These are phyloP conservation scores for Kalmusia sp. DNA, from an alignment of 2,329 filamentous ascomycete species.

Conservation along the genomic window DNA sequence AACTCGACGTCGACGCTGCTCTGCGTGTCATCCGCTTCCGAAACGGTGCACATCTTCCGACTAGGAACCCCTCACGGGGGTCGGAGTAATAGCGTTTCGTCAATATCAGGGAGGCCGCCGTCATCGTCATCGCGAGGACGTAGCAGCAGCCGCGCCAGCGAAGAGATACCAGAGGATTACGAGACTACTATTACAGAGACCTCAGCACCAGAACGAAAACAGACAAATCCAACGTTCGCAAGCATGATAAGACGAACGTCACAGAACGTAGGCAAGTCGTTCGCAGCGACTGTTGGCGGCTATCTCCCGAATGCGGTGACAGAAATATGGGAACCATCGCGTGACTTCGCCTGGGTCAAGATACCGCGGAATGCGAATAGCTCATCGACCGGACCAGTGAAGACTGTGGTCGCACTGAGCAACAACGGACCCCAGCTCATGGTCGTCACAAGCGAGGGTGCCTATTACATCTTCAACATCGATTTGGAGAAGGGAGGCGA, in stretches of 20 bases:
- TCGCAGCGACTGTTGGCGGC: conserved; percentile 87
- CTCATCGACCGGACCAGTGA: conserved; percentile 61
- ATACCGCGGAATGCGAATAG: conserved; percentile 69
- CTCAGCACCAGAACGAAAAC: conserved; percentile 42
- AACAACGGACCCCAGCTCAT: conserved; percentile 94
- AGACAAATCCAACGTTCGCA: conserved; percentile 77
- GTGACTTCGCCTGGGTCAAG: conserved; percentile 97
- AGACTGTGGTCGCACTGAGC: conserved; percentile 97
- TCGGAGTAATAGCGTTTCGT: conserved; percentile 43
- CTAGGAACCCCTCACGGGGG: conserved; percentile 55
- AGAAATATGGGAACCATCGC: conserved; percentile 94
- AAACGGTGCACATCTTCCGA: conserved; percentile 96
- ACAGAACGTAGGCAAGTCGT: conserved; percentile 87
- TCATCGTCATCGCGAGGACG: conserved; percentile 47
- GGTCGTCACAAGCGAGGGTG: conserved; percentile 95
- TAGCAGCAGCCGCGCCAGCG: conserved; percentile 52
- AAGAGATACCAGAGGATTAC: conserved; percentile 50
- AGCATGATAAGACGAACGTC: conserved; percentile 94
- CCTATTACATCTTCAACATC: conserved; percentile 93
- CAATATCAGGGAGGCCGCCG: conserved; percentile 25
- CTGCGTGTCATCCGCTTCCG: conserved; percentile 93
- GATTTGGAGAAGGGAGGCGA: conserved; percentile 95
- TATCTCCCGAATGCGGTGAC: conserved; percentile 94
- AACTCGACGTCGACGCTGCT: conserved; percentile 92
- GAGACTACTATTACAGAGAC: conserved; percentile 45